Evolutionary conservation across 148 eudicot genomes (phyloP), one percentile per base, ranked within the genome.

Genomic region (Fallopia convolvulus): DNA sequence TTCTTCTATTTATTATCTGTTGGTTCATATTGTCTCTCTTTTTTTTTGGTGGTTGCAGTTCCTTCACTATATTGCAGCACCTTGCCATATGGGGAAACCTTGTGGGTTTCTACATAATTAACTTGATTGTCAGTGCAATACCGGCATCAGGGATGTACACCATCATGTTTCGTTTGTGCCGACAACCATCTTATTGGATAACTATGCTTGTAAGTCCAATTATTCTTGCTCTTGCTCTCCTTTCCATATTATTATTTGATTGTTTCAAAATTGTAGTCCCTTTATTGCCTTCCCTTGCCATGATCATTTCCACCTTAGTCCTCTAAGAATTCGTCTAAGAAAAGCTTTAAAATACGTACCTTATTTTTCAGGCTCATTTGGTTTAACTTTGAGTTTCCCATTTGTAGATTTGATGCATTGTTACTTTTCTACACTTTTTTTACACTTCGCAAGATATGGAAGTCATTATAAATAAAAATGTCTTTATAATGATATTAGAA

Each of bases 1-100:
- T 55, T 55, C 61, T 18, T 7, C 9, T 6, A n/a, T 55, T n/a
- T 14, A 13, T n/a, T 14, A 13, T 52, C 15, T 10, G n/a, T 56
- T n/a, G 4, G 1, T 56, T 20, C 8, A 60, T 23, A 23, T 63
- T 2, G 12, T 1, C 39, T 11, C 33, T 26, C 13, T 55, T 72
- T 58, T 72, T 78, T 75, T 66, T 78, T 75, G 72, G 44, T 78
- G 58, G 66, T 56, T 78, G 76, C 89, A 95, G 97, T 82, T 91
- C 97, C 72, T 92, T 88, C 85, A 95, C 99, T 46, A 71, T 95
- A 70, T 77, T 92, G 81, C 99, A 95, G 87, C 99, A 88, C 85
- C 83, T 92, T 23, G 99, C 99, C 40, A 95, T 95, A 76, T 95
- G 99, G 99, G 99, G 99, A 7, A 95, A 95, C 81, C 83, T 95